Evolutionary conservation across 805 yeast species (phyloP), one percentile per base, ranked within the genome.

Genomic region (Kluyveromyces siamensis): DNA sequence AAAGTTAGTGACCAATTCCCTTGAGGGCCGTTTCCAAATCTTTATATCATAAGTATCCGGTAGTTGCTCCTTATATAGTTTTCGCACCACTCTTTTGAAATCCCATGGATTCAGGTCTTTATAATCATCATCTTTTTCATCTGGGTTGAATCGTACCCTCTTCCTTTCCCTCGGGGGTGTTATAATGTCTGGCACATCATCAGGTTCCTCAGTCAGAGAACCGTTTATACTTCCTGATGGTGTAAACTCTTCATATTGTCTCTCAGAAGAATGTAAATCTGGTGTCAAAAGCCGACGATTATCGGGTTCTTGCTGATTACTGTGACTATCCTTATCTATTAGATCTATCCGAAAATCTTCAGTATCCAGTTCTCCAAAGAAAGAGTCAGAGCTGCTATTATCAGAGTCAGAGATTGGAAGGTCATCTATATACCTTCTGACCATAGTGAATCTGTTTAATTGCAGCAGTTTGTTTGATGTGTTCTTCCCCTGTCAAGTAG

Each of bases 1-100:
- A 5, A 64, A 52, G 6, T 54, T 48, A 8, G 48, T 37, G 7
- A 55, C 30, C 52, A 62, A 47, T 6, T 48, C 42, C 19, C 44
- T 49, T 1, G 64, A 50, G 2, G 60, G 61, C 37, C 48, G 49
- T 37, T 50, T 55, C 68, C 66, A 63, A 25, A 51, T 54, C 41
- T 52, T 52, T 18, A 58, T 50, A 27, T 55, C 55, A 41, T 53
- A 53, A 41, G 51, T 53, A 9, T 52, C 45, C 14, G 61, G 57
- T 25, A 60, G 25, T 37, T 52, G 50, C 10, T 57, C 54, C 39
- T 51, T 39, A 39, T 58, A 62, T 39, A 53, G 55, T 25, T 49
- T 42, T 13, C 54, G 51, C 21, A 60, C 52, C 11, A 55, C 49
- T 27, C 50, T 53, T 25, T 53, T 54, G 44, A 63, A 59, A 35